A percentile compares a stretch with the other conserved stretches of the same genome.
phyloP scores from a whole-genome alignment of 2,329 filamentous ascomycete species.

The Xenoacremonium recifei region DNA sequence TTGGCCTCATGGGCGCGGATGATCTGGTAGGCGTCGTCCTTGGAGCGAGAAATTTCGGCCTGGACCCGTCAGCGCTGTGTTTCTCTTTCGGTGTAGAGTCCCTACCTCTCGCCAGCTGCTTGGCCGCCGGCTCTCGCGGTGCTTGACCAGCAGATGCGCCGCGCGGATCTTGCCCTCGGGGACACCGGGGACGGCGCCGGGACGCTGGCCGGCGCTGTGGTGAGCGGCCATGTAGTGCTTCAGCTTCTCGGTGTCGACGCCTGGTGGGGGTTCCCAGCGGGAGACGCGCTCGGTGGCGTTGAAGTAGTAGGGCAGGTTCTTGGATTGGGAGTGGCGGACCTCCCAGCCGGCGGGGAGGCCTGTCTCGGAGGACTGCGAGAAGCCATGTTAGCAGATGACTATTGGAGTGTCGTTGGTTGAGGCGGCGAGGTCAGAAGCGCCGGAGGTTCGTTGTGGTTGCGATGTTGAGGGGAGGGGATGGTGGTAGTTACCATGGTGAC shows the following conservation, averaged over 20 bases:
- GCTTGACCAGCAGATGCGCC: conserved; percentile 92
- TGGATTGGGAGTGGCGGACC: conserved; percentile 96
- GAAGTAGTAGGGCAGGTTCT: conserved; percentile 99
- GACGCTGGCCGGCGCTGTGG: conserved; percentile 61
- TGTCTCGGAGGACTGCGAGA: too few species aligned
- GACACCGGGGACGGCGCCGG: conserved; percentile 37
- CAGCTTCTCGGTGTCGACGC: conserved; percentile 86
- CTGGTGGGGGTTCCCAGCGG: conserved; percentile 88
- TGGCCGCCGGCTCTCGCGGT: conserved; percentile 81
- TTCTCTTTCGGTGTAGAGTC: background rate
- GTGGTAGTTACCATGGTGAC: too few species aligned
- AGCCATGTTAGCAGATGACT: too few species aligned
- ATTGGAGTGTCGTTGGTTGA: too few species aligned
- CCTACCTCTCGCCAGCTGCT: conserved; percentile 83
- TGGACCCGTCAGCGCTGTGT: conserved; percentile 22
- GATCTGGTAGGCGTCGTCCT: conserved; percentile 81
- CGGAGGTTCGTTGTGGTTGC: too few species aligned
- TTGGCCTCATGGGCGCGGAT: conserved; percentile 71
- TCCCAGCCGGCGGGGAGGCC: conserved; percentile 89
- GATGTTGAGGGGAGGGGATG: too few species aligned
- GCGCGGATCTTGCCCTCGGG: conserved; percentile 85
- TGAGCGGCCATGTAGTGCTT: conserved; percentile 91
- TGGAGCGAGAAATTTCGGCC: conserved; percentile 80
- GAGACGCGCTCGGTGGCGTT: conserved; percentile 83
- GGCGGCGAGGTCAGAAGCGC: too few species aligned